These are phyloP conservation scores for Blastobotrys buckinghamii DNA, from an alignment of 1,139 yeast genomes.

Conservation along the genomic window DNA sequence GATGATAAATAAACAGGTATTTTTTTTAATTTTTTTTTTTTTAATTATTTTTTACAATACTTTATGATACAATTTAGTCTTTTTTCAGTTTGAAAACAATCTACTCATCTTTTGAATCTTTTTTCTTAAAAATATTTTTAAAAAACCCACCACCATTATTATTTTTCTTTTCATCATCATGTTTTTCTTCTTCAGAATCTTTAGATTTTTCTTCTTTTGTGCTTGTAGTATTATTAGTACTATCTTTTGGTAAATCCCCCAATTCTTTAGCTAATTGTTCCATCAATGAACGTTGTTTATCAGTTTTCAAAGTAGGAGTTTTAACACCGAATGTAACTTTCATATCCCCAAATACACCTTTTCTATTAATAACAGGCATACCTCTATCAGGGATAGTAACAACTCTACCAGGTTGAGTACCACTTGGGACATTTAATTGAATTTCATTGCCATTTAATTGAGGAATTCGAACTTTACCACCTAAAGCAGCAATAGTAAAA, in stretches of 20 bases:
- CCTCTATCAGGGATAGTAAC: conserved; percentile 85
- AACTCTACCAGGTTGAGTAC: conserved; percentile 72
- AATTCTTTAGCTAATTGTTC: conserved; percentile 93
- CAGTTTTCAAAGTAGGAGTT: conserved; percentile 68
- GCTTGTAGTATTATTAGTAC: not conserved
- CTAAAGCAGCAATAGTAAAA: conserved; percentile 94
- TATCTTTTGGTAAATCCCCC: conserved; percentile 62
- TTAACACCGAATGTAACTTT: conserved; percentile 68
- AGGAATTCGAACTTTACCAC: conserved; percentile 85
- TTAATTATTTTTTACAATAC: too few species aligned
- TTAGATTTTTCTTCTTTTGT: not conserved
- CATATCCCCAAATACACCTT: conserved; percentile 54
- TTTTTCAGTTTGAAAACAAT: too few species aligned
- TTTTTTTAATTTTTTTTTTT: too few species aligned
- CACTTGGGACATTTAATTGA: conserved; percentile 77
- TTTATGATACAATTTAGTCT: too few species aligned
- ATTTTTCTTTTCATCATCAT: conserved; percentile 6
- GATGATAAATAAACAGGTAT: too few species aligned
- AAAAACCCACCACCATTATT: conserved; percentile 21
- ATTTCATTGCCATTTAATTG: conserved; percentile 47
- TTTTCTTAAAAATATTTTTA: conserved; percentile 27
- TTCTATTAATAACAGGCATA: conserved; percentile 65
- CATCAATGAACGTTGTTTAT: conserved; percentile 85
- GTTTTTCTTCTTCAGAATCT: conserved; percentile 6
- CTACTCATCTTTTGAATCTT: conserved; percentile 23